Evolutionary conservation across 352 stramenopile species (phyloP), one percentile per base, ranked within the genome.

Genomic region (Thalassiosira mediterranea): DNA sequence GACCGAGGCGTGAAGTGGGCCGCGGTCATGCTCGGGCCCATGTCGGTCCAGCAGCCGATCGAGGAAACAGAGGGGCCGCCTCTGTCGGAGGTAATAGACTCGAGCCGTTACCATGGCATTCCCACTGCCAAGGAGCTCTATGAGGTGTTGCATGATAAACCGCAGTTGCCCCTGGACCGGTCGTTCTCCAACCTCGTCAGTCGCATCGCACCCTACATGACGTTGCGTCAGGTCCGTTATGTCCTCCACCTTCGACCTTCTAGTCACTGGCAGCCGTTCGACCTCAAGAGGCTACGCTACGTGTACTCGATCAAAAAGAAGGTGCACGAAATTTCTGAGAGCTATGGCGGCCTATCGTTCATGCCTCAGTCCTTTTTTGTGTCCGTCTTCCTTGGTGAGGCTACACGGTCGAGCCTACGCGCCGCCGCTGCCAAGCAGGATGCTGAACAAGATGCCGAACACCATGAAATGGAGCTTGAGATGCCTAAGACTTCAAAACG

Each of bases 301-400:
- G 87, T 94, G 8, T 91, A 90, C 79, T 86, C 83, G 51, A 79
- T 93, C 26, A 94, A 94, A 60, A 86, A 87, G 57, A 92, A 91
- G 51, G 86, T 92, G 8, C 69, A 89, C 28, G 86, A 94, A 34
- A 92, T 94, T 21, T 87, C 84, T 44, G 88, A 94, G 69, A 88
- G 71, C 28, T 94, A 94, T 56, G 88, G 88, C 31, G 88, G 88
- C 37, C 54, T 94, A 13, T 89, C 78, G 19, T 94, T 94, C 67
- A 70, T 94, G 54, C 88, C 88, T 0, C 88, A 94, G 58, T 88
- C 72, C 47, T 94, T 94, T 72, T 88, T 94, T 47, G 83, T 94
- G 0, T 91, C 82, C n/a, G 72, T 94, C 25, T 94, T 94, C 51
- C 63, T 94, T 3, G 88, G 88, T 8, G 88, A 94, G 76, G 88